A percentile compares a stretch with the other conserved stretches of the same genome.
Conservation (phyloP, 805 yeast species). For the Ogataea paraovalis region DNA sequence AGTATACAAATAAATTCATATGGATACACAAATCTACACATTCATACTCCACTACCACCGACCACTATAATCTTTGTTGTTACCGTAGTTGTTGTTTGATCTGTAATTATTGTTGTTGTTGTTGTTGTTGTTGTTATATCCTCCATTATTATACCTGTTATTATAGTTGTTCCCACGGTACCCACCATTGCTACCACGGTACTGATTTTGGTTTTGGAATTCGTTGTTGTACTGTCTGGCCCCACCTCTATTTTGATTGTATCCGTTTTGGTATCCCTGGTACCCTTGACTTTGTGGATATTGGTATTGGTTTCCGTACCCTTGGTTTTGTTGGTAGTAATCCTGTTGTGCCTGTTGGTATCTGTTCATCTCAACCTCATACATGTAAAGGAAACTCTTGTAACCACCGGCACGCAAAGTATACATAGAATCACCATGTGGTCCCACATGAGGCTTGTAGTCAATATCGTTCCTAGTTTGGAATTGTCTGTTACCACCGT, state of each 20-base stretch:
- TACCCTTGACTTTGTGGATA: conserved; percentile 6
- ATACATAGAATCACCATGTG: conserved; percentile 42
- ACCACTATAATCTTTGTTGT: conserved; percentile 5
- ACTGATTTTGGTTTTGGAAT: conserved; percentile 12
- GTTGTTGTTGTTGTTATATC: conserved; percentile 10
- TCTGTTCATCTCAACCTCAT: conserved; percentile 24
- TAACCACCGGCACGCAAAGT: conserved; percentile 50
- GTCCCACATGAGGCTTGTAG: conserved; percentile 45
- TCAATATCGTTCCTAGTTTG: conserved; percentile 25
- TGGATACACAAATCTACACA: neutral
- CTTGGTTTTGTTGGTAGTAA: conserved; percentile 12
- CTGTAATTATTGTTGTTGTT: conserved; percentile 6
- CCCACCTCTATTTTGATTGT: conserved; percentile 2
- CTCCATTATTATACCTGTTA: conserved; percentile 14
- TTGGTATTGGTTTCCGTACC: conserved; percentile 9
- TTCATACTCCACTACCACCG: neutral
- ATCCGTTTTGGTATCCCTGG: conserved; percentile 7
- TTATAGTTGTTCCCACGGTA: neutral
- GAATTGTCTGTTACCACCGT: conserved; percentile 28
- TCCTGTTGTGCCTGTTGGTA: conserved; percentile 19
- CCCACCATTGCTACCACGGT: neutral
- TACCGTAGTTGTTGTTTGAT: conserved; percentile 8
- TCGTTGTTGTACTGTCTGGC: conserved; percentile 17
- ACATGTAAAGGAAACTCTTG: conserved; percentile 38
- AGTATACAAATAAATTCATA: no score